These are phyloP conservation scores for Sesbania bispinosa DNA, from an alignment of 306 rosid genomes.

Conservation along the genomic window DNA sequence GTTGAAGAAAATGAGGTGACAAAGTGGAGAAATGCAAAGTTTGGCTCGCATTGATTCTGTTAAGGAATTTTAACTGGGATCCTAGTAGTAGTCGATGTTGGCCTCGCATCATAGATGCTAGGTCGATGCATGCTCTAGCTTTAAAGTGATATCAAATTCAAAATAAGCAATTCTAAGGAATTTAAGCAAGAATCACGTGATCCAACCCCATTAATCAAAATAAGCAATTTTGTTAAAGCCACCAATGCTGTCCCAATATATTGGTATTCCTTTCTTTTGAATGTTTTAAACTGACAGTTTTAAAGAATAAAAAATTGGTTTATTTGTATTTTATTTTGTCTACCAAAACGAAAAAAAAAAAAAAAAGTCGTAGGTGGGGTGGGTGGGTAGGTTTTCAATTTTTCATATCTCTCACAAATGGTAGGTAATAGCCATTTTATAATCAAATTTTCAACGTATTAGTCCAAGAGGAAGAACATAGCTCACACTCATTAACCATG, in stretches of 20 bases:
- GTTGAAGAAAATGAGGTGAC: slow-evolving; percentile 25
- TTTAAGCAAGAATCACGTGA: too few species aligned
- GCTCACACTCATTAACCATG: too few species aligned
- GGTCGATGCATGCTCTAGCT: background rate
- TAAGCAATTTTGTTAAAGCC: too few species aligned
- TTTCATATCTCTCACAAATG: background rate
- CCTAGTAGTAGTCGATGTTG: background rate
- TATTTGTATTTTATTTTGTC: too few species aligned
- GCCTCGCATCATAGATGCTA: slow-evolving; percentile 27
- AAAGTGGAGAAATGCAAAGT: slow-evolving; percentile 27
- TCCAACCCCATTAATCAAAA: too few species aligned
- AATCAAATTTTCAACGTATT: background rate
- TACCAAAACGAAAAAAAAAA: background rate
- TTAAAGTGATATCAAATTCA: background rate
- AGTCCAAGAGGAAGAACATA: too few species aligned
- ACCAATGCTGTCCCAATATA: too few species aligned
- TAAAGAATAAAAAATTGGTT: too few species aligned
- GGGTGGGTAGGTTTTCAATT: background rate
- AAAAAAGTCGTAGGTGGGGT: too few species aligned
- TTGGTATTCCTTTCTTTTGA: too few species aligned
- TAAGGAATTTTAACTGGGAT: slow-evolving; percentile 16
- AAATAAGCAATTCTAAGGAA: too few species aligned
- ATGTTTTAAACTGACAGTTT: too few species aligned
- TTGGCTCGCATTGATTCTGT: slow-evolving; percentile 2
- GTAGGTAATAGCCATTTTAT: slow-evolving; percentile 3